Percentiles rank a stretch among this genome's conserved stretches.
These are phyloP conservation scores for Jimgerdemannia flammicorona DNA, from an alignment of 192 early-diverging fungal species.

Conservation along the genomic window DNA sequence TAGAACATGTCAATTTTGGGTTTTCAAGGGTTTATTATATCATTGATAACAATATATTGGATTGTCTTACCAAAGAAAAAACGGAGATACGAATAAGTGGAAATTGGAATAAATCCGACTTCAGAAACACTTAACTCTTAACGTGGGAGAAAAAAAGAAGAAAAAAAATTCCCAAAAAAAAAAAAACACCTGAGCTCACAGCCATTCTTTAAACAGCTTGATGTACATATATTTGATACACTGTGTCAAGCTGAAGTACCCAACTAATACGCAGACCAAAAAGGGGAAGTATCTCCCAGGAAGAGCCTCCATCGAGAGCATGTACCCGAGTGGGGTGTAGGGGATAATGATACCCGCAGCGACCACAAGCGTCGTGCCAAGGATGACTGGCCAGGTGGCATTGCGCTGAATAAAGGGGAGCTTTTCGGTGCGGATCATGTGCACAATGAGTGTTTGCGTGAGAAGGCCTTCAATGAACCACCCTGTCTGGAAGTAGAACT, in stretches of 20 bases:
- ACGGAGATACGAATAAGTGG: too few relatives aligned
- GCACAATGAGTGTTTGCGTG: constrained; percentile 42
- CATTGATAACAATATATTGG: too few relatives aligned
- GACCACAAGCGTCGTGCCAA: constrained; percentile 19
- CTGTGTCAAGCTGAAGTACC: constrained; percentile 32
- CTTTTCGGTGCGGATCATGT: constrained; percentile 43
- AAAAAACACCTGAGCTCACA: constrained; percentile 17
- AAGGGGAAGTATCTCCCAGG: constrained; percentile 29
- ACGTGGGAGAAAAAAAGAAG: neutral
- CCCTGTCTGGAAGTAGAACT: constrained; percentile 14
- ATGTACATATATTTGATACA: constrained; percentile 33
- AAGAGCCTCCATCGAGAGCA: constrained; percentile 24
- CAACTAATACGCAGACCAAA: constrained; percentile 19
- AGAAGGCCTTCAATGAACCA: constrained; percentile 46
- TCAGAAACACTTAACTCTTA: too few relatives aligned
- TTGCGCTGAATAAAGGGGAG: constrained; percentile 42
- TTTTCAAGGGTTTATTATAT: too few relatives aligned
- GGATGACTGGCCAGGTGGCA: constrained; percentile 22
- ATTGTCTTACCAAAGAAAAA: too few relatives aligned
- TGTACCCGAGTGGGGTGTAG: constrained; percentile 19
- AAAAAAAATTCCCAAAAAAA: neutral
- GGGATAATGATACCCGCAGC: constrained; percentile 24
- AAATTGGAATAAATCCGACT: too few relatives aligned
- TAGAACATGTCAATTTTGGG: too few relatives aligned
- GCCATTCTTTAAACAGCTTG: constrained; percentile 34